A percentile compares a stretch with the other conserved stretches of the same genome.
Conservation (phyloP, 805 yeast genomes). For the Sugiyamaella boreocaroliniensis region DNA sequence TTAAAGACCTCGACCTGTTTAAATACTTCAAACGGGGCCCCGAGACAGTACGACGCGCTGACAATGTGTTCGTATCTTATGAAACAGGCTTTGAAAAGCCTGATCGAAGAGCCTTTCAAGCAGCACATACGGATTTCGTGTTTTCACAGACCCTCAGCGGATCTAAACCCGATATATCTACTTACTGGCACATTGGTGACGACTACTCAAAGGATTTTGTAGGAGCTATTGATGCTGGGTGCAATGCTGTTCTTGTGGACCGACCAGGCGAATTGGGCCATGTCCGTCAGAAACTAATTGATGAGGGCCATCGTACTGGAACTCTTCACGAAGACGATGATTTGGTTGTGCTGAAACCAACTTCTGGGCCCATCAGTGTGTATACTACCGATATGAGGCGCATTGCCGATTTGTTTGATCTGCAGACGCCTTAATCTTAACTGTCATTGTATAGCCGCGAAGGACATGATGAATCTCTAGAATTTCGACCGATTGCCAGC, state of each 20-base stretch:
- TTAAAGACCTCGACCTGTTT: constrained; percentile 10
- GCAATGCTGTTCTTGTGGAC: constrained; percentile 19
- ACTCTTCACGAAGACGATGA: neutral
- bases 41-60: neutral
- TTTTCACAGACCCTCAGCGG: neutral
- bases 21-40: neutral
- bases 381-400: neutral
- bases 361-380: neutral
- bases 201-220: constrained; percentile 15
- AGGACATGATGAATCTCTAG: no score
- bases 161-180: neutral
- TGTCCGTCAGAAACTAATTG: neutral
- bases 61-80: constrained; percentile 12
- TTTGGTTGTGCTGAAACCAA: neutral
- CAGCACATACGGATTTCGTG: neutral
- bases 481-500: no score
- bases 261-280: constrained; percentile 4
- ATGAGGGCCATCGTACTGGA: neutral
- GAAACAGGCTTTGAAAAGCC: constrained; percentile 21
- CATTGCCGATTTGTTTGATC: neutral
- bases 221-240: constrained; percentile 17
- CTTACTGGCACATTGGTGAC: constrained; percentile 21
- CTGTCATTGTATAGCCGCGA: no score
- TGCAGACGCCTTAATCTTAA: neutral
- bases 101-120: constrained; percentile 10